Conservation (phyloP, 75 land plant genomes). For the Larix kaempferi region DNA sequence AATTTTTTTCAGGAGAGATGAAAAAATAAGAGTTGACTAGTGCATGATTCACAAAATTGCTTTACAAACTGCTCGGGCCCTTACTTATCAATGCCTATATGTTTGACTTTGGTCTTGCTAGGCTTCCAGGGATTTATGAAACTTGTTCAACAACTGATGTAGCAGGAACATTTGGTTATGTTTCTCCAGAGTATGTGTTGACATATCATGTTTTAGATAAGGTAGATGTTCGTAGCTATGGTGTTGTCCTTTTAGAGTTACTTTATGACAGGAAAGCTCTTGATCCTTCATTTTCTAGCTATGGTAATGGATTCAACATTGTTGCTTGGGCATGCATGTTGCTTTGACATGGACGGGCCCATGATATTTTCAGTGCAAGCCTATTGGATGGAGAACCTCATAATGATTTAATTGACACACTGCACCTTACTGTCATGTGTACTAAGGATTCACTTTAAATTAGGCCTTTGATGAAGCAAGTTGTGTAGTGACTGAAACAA, state of each 20-base stretch:
- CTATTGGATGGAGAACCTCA: no score
- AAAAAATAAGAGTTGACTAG: conserved; percentile 17
- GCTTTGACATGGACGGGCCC: no score
- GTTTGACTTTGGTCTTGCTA: conserved; percentile 38
- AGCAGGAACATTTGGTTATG: conserved; percentile 31
- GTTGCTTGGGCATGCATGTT: no score
- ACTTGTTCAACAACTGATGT: conserved; percentile 24
- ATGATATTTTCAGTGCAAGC: no score
- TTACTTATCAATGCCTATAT: conserved; percentile 32
- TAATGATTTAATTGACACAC: no score
- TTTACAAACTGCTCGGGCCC: conserved; percentile 29
- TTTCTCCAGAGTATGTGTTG: conserved; percentile 49
- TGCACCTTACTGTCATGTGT: no score
- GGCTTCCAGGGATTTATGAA: conserved; percentile 39
- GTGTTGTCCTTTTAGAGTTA: conserved; percentile 44
- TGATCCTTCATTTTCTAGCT: conserved; percentile 10
- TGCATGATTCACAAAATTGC: conserved; percentile 32
- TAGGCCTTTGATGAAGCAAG: no score
- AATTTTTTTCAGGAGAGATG: conserved; percentile 15
- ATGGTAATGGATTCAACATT: no score
- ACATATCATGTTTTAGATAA: conserved; percentile 40
- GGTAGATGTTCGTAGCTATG: conserved; percentile 48
- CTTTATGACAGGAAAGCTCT: conserved; percentile 35
- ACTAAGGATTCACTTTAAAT: no score
- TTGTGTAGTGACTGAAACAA: no score